Base-by-base conservation (phyloP, 129 eudicot species). In the Flaveria sonorensis region DNA sequence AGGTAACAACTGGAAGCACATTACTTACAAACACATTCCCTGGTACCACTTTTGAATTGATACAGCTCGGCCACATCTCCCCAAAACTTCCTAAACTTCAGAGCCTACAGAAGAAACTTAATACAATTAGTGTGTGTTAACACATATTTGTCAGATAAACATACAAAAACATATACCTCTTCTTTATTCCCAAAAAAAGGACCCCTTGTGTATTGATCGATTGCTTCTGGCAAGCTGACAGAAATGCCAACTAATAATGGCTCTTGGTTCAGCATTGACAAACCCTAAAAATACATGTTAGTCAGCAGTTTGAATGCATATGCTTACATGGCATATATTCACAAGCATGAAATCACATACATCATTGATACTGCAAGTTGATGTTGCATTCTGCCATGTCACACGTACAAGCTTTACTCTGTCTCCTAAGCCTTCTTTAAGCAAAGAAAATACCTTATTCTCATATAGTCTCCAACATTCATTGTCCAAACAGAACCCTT, bases 381-480 rank as follows among this genome's bases (percentile, higher is more conserved):
- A 75, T 70, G 83, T 24, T 23, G 89, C 67, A 51, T 94, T 94
- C 65, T 84, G 75, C 98, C 97, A 94, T 7, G 82, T 83, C 79
- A 89, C 97, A 77, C 97, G 96, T 47, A 94, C 72, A 64, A 82
- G 70, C 76, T 89, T 94, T 42, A 82, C 92, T 83, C 92, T 87
- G 36, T 87, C 88, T 74, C 79, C 85, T 77, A 94, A 76, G 32
- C 93, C 97, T 85, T 89, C 84, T 65, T 79, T 84, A 80, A 94
- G 83, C 71, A 91, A 64, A 39, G 87, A 79, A 67, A 79, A 85
- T 8, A 94, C 83, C 86, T 87, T 91, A 55, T 80, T 86, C 83
- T 94, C 98, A 68, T 87, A 89, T 56, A 80, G 23, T 87, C 98
- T 89, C 98, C 98, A 94, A 79, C 90, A 94, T 76, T 94, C 98